Evolutionary conservation across 2,329 filamentous ascomycete species (phyloP).

Genomic region (Botryotinia globosa): DNA sequence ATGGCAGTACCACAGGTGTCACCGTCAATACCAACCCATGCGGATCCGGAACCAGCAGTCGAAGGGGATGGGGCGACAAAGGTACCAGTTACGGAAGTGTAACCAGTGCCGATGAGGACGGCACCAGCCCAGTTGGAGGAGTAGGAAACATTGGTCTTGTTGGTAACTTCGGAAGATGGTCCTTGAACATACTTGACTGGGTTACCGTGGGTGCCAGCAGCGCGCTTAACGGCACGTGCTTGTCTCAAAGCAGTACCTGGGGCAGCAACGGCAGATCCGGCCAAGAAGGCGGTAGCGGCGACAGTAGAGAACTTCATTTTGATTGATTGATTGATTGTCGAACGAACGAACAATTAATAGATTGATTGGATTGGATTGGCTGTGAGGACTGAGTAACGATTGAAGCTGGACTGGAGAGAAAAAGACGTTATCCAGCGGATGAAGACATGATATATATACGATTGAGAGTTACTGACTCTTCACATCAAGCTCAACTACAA

Average conservation of each 20-base stretch:
- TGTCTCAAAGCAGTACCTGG: slow-evolving; percentile 45
- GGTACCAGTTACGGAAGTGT: slow-evolving; percentile 51
- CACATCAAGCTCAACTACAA: neutral
- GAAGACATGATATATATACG: slow-evolving; percentile 18
- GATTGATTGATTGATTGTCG: slow-evolving; percentile 15
- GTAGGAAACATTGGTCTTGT: slow-evolving; percentile 48
- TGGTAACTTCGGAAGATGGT: slow-evolving; percentile 36
- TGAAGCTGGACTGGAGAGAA: slow-evolving; percentile 16
- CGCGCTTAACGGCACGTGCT: slow-evolving; percentile 34
- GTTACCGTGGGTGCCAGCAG: slow-evolving; percentile 33
- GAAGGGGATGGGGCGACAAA: slow-evolving; percentile 54
- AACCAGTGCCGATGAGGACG: slow-evolving; percentile 50
- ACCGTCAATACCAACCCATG: slow-evolving; percentile 62
- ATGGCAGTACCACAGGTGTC: slow-evolving; percentile 54
- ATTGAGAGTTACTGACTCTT: neutral
- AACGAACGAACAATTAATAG: slow-evolving; percentile 8
- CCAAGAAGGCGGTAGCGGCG: slow-evolving; percentile 41
- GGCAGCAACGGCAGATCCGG: slow-evolving; percentile 45
- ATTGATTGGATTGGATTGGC: slow-evolving; percentile 9
- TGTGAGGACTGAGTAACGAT: slow-evolving; percentile 15
- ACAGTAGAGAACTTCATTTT: slow-evolving; percentile 51
- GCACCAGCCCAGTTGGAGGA: slow-evolving; percentile 59
- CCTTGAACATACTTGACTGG: slow-evolving; percentile 38
- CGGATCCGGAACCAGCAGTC: slow-evolving; percentile 37
- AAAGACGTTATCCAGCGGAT: slow-evolving; percentile 1